These are phyloP conservation scores for Jamesozyma piceae DNA, from an alignment of 805 yeast genomes.

Conservation along the genomic window DNA sequence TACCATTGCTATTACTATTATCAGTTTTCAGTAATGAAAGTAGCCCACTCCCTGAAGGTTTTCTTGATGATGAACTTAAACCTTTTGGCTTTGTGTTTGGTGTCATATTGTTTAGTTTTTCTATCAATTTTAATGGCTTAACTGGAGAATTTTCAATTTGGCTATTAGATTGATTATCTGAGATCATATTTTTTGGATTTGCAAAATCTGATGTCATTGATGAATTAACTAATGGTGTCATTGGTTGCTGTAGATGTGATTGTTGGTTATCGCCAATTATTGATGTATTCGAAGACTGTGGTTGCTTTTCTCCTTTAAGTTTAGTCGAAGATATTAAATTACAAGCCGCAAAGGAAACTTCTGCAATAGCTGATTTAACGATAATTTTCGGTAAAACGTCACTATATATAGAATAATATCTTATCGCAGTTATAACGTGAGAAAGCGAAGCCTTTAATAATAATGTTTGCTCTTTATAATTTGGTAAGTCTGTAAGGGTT, in stretches of 20 bases:
- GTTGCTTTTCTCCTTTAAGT: slow-evolving; percentile 2
- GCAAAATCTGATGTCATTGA: not conserved
- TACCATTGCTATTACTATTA: not conserved
- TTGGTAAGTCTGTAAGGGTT: slow-evolving; percentile 14
- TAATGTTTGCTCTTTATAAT: slow-evolving; percentile 35
- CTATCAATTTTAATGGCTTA: slow-evolving; percentile 61
- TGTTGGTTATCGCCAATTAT: not conserved
- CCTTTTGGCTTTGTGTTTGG: slow-evolving; percentile 1
- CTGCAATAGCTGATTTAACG: slow-evolving; percentile 66
- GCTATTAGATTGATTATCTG: not conserved
- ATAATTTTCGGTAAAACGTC: slow-evolving; percentile 59
- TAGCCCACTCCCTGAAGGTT: slow-evolving; percentile 22
- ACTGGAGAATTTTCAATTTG: slow-evolving; percentile 33
- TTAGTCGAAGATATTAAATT: slow-evolving; percentile 38
- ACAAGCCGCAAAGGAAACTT: slow-evolving; percentile 55
- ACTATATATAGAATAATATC: slow-evolving; percentile 59
- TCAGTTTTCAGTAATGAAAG: slow-evolving; percentile 13
- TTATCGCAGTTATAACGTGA: slow-evolving; percentile 63
- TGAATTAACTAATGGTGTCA: not conserved
- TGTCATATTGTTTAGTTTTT: slow-evolving; percentile 28
- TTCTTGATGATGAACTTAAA: slow-evolving; percentile 9
- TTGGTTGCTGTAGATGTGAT: not conserved
- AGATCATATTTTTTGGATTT: slow-evolving; percentile 1
- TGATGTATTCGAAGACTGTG: not conserved
- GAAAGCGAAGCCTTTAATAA: slow-evolving; percentile 52